These are phyloP conservation scores for Euphorbia lathyris DNA, from an alignment of 345 rosid genomes.

Conservation along the genomic window DNA sequence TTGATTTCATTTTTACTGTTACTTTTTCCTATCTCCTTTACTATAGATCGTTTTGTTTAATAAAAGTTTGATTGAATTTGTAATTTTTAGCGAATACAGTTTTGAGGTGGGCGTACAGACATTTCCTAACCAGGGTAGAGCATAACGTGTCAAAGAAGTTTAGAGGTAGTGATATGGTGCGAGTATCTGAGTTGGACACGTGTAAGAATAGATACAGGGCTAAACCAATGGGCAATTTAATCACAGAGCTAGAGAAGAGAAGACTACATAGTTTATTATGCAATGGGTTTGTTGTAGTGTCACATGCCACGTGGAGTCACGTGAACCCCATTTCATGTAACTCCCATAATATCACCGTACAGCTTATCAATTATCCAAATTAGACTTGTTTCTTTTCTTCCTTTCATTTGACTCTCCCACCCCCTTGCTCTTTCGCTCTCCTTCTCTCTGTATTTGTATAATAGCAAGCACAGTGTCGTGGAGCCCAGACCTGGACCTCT, in stretches of 20 bases:
- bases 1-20: too few relatives aligned
- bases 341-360: neutral
- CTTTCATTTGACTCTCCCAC: conserved; percentile 30
- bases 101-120: too few relatives aligned
- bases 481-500: conserved; percentile 74
- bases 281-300: neutral
- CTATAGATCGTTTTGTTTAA: too few relatives aligned
- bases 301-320: conserved; percentile 33
- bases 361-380: conserved; percentile 8
- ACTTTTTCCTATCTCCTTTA: too few relatives aligned
- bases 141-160: neutral
- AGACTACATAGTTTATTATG: too few relatives aligned
- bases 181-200: neutral
- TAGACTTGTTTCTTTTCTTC: neutral
- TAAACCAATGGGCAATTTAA: neutral
- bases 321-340: conserved; percentile 27
- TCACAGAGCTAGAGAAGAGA: too few relatives aligned
- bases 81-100: too few relatives aligned
- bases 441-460: too few relatives aligned
- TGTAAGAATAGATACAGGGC: neutral
- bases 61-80: too few relatives aligned
- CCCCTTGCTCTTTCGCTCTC: conserved; percentile 2
- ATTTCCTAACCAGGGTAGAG: too few relatives aligned
- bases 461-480: conserved; percentile 28
- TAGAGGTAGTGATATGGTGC: neutral